phyloP scores from a whole-genome alignment of 495 filamentous ascomycete species.

The Tirmania nivea region DNA sequence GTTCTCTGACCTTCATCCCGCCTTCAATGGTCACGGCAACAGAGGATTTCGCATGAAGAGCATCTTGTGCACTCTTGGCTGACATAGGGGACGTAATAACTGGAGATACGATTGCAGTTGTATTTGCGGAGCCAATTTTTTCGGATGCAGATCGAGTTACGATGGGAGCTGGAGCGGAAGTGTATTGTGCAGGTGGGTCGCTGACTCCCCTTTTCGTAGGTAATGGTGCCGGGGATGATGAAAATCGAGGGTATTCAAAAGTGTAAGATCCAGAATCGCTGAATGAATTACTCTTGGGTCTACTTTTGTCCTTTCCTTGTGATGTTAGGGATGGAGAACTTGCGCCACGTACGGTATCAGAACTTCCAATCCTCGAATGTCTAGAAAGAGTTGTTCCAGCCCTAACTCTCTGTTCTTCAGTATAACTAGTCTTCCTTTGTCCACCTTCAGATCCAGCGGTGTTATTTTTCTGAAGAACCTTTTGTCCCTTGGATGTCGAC shows the following conservation, averaged over 20 bases:
- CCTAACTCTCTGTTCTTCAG: constrained; percentile 43
- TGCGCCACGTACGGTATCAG: constrained; percentile 19
- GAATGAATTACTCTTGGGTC: constrained; percentile 11
- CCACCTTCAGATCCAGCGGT: constrained; percentile 27
- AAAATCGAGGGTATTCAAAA: not conserved
- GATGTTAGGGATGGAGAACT: not conserved
- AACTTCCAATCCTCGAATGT: constrained; percentile 60
- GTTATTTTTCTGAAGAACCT: constrained; percentile 62
- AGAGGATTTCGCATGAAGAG: too few relatives aligned
- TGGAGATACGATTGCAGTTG: too few relatives aligned
- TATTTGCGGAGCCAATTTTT: too few relatives aligned
- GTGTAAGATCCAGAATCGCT: not conserved
- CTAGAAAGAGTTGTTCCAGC: constrained; percentile 39
- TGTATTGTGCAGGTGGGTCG: too few relatives aligned
- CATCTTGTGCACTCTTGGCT: too few relatives aligned
- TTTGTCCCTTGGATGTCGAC: constrained; percentile 43
- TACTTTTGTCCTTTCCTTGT: constrained; percentile 15
- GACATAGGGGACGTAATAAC: too few relatives aligned
- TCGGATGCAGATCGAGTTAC: too few relatives aligned
- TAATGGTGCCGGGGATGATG: not conserved
- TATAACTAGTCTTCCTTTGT: constrained; percentile 45
- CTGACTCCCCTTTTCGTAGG: too few relatives aligned
- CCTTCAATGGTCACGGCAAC: too few relatives aligned
- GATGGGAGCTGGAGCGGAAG: too few relatives aligned
- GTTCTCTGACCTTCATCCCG: too few relatives aligned